phyloP scores from a whole-genome alignment of 176 grass and related monocot species.

The Carex cristatella region DNA sequence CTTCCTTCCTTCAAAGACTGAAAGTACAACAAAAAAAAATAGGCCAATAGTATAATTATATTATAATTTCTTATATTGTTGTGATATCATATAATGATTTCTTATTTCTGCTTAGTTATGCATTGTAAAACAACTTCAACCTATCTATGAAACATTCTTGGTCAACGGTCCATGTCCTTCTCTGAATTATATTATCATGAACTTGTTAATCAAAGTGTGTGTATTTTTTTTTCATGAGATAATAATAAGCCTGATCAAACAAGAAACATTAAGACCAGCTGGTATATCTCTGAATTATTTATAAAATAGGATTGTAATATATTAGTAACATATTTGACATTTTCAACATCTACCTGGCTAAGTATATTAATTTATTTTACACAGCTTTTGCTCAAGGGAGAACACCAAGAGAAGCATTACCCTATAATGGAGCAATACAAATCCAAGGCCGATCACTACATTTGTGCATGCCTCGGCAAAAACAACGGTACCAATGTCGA shows the following conservation, averaged over 20 bases:
- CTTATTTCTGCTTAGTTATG: too few species aligned
- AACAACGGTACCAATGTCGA: conserved; percentile 71
- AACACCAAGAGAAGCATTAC: conserved; percentile 25
- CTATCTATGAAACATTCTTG: too few species aligned
- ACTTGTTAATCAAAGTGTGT: background rate
- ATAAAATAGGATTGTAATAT: background rate
- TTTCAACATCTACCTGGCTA: background rate
- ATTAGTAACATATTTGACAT: background rate
- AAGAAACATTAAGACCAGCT: background rate
- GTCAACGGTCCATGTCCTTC: too few species aligned
- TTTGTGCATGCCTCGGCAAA: conserved; percentile 61
- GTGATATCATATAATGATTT: too few species aligned
- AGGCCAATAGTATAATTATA: too few species aligned
- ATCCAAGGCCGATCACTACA: conserved; percentile 80
- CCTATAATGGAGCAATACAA: conserved; percentile 55
- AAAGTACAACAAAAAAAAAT: background rate
- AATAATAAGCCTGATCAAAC: background rate
- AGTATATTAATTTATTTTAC: background rate
- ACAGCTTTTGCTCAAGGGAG: conserved; percentile 61
- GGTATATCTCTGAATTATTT: background rate
- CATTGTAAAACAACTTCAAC: too few species aligned
- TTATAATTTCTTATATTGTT: too few species aligned
- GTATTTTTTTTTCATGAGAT: background rate
- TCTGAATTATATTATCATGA: background rate
- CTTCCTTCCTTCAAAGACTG: background rate